Percentiles rank a stretch among this genome's conserved stretches.
Evolutionary conservation across 768 basidiomycete genomes (phyloP).

Genomic region (Coprinellus aureogranulatus): DNA sequence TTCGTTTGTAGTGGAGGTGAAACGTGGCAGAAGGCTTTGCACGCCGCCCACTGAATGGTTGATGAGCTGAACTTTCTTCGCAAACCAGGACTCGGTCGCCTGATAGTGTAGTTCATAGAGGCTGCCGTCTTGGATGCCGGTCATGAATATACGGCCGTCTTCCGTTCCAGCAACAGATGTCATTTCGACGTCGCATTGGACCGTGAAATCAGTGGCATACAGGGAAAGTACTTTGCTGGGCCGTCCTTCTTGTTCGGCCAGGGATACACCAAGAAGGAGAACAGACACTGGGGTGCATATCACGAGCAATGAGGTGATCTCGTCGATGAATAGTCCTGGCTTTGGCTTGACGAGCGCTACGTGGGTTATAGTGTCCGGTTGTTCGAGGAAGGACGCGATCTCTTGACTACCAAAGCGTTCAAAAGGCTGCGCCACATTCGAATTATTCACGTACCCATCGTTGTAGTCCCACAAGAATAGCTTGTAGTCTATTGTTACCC

Average conservation of each 20-base stretch:
- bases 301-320: slow-evolving; percentile 84
- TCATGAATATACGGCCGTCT: slow-evolving; percentile 90
- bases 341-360: slow-evolving; percentile 89
- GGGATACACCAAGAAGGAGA: slow-evolving; percentile 80
- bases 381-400: slow-evolving; percentile 88
- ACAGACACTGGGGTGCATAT: slow-evolving; percentile 85
- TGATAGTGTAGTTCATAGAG: slow-evolving; percentile 93
- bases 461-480: slow-evolving; percentile 96
- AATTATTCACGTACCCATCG: slow-evolving; percentile 65
- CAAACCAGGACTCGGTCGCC: slow-evolving; percentile 89
- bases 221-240: slow-evolving; percentile 75
- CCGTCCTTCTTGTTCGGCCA: slow-evolving; percentile 39
- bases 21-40: slow-evolving; percentile 75
- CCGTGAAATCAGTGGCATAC: slow-evolving; percentile 83
- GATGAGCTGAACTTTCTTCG: slow-evolving; percentile 76
- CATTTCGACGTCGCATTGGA: slow-evolving; percentile 83
- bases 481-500: slow-evolving; percentile 93
- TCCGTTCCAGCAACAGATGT: slow-evolving; percentile 73
- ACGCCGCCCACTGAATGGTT: slow-evolving; percentile 84
- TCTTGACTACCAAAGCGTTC: slow-evolving; percentile 58
- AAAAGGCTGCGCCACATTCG: neutral
- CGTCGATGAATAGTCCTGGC: slow-evolving; percentile 85
- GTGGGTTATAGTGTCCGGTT: slow-evolving; percentile 83
- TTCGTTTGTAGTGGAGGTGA: slow-evolving; percentile 59
- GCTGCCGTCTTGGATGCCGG: slow-evolving; percentile 78